Conservation (phyloP, 768 basidiomycete genomes). For the Leucocoprinus birnbaumii region DNA sequence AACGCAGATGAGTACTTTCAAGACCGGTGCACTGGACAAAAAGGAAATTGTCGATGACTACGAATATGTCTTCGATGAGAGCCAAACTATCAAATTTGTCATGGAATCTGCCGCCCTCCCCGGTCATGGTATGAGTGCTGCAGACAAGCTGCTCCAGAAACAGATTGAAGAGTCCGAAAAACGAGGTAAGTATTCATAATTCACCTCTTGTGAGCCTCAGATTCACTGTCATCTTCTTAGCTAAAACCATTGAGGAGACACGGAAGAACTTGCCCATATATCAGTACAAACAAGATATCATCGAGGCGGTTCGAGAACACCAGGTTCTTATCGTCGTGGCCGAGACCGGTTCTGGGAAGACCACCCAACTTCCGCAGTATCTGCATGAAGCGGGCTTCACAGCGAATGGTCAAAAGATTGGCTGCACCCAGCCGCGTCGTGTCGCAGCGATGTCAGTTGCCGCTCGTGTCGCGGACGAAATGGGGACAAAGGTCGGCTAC, state of each 20-base stretch:
- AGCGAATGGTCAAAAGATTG: conserved; percentile 80
- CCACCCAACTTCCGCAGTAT: conserved; percentile 97
- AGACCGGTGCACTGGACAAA: conserved; percentile 91
- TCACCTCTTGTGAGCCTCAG: conserved; percentile 3
- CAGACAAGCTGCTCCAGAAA: conserved; percentile 79
- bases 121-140: conserved; percentile 72
- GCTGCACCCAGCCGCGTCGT: conserved; percentile 96
- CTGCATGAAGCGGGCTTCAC: conserved; percentile 98
- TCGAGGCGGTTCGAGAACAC: conserved; percentile 85
- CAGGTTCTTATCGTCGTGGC: conserved; percentile 98
- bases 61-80: conserved; percentile 98
- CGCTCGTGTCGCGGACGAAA: conserved; percentile 97
- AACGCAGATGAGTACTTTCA: conserved; percentile 85
- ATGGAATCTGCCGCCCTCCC: conserved; percentile 74
- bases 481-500: conserved; percentile 95
- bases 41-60: conserved; percentile 78
- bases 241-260: conserved; percentile 87
- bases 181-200: conserved; percentile 53
- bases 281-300: conserved; percentile 80
- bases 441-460: conserved; percentile 99
- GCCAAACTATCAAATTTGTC: conserved; percentile 93
- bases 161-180: conserved; percentile 93
- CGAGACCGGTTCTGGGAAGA: conserved; percentile 98
- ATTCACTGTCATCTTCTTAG: conserved; percentile 32
- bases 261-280: conserved; percentile 94